These are phyloP conservation scores for Dioscorea cayenensis DNA, from an alignment of 116 monocot genomes.

Conservation along the genomic window DNA sequence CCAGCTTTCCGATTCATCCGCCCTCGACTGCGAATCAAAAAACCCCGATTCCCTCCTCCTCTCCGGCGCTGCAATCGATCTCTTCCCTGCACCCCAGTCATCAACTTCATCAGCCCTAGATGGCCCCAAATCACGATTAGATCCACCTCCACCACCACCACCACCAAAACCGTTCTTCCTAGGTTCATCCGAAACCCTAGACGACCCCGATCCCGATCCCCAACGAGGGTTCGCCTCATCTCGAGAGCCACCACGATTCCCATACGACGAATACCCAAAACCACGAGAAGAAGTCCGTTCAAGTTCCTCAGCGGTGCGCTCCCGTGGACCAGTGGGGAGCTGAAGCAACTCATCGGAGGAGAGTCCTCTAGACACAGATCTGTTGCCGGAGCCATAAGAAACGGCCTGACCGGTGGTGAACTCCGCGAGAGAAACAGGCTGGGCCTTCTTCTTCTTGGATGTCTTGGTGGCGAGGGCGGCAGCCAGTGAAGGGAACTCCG, in stretches of 20 bases:
- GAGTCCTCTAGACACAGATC: slow-evolving; percentile 15
- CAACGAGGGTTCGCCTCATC: slow-evolving; percentile 1
- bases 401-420: slow-evolving; percentile 25
- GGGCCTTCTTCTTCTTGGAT: slow-evolving; percentile 75
- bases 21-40: slow-evolving; percentile 36
- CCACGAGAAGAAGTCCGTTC: slow-evolving; percentile 45
- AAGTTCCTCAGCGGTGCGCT: slow-evolving; percentile 86
- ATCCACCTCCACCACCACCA: slow-evolving; percentile 5
- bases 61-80: slow-evolving; percentile 21
- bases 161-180: slow-evolving; percentile 20
- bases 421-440: slow-evolving; percentile 56
- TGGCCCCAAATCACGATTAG: slow-evolving; percentile 34
- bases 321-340: slow-evolving; percentile 88
- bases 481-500: slow-evolving; percentile 76
- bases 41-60: slow-evolving; percentile 19
- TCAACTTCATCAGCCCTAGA: slow-evolving; percentile 86
- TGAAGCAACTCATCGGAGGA: slow-evolving; percentile 26
- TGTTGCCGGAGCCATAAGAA: neutral
- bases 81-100: slow-evolving; percentile 83
- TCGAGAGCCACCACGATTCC: slow-evolving; percentile 13
- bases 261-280: slow-evolving; percentile 31
- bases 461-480: slow-evolving; percentile 47
- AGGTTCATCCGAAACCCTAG: slow-evolving; percentile 44
- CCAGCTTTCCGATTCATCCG: slow-evolving; percentile 67
- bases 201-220: slow-evolving; percentile 16